Evolutionary conservation across 1,139 yeast species (phyloP).

Genomic region (Kodamaea sp.): DNA sequence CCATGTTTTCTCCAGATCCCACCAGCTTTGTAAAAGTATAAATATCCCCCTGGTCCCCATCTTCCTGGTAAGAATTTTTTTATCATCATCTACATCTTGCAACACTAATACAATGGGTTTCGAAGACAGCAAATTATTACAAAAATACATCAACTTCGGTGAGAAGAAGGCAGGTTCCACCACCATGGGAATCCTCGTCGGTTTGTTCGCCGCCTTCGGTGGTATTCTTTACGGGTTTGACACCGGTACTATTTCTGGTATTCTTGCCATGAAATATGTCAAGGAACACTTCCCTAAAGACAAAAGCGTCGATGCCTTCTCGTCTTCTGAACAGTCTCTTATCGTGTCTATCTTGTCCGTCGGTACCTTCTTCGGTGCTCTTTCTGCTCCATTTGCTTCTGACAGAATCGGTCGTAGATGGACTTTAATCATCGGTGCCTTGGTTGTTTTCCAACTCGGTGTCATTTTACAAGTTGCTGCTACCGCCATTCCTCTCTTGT

Average conservation of each 20-base stretch:
- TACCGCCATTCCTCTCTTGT: slow-evolving; percentile 43
- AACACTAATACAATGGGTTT: slow-evolving; percentile 32
- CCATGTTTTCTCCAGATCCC: neutral
- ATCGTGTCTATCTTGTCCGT: slow-evolving; percentile 68
- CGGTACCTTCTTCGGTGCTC: slow-evolving; percentile 72
- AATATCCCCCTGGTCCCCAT: slow-evolving; percentile 4
- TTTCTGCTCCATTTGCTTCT: slow-evolving; percentile 54
- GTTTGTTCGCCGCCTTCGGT: slow-evolving; percentile 60
- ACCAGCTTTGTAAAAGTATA: slow-evolving; percentile 5
- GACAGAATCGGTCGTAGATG: slow-evolving; percentile 63
- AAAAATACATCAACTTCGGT: slow-evolving; percentile 37
- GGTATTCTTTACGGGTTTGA: slow-evolving; percentile 76
- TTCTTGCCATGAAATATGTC: slow-evolving; percentile 70
- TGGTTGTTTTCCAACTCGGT: slow-evolving; percentile 59
- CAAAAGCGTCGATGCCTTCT: slow-evolving; percentile 29
- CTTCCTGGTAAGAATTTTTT: neutral
- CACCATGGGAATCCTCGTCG: slow-evolving; percentile 46
- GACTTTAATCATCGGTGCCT: slow-evolving; percentile 52
- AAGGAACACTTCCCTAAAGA: slow-evolving; percentile 48
- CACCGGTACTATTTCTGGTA: slow-evolving; percentile 80
- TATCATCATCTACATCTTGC: slow-evolving; percentile 5
- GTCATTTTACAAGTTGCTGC: slow-evolving; percentile 62
- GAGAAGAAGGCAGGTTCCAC: slow-evolving; percentile 53
- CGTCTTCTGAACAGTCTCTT: slow-evolving; percentile 55
- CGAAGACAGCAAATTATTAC: slow-evolving; percentile 34